Evolutionary conservation across 2,329 filamentous ascomycete species (phyloP), one percentile per base, ranked within the genome.

Genomic region (Magnaporthiopsis incrustans): DNA sequence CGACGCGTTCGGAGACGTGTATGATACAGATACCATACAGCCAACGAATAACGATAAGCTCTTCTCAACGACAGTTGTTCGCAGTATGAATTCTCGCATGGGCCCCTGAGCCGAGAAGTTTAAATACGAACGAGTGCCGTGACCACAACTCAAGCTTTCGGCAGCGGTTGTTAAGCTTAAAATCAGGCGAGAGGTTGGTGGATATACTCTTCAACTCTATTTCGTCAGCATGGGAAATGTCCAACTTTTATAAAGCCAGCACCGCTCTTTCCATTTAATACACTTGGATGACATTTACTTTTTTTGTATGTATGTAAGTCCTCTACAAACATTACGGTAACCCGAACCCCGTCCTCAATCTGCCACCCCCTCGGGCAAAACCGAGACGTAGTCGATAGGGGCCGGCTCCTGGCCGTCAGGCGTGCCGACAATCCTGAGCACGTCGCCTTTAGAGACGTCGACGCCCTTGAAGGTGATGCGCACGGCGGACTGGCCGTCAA

Each of bases 401-500:
- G 88, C 88, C 14, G 79, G 79, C 75, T 90, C 88, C 32, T 77
- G 75, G 0, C 87, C 86, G 72, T 88, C 77, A 0, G 87, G 81
- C 35, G 69, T 76, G 0, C 87, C 86, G 3, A 83, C 78, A 65
- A 89, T 79, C 68, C 77, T 82, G 63, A 89, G 67, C 63, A 72
- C 69, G 67, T 84, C 81, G 0, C 85, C 85, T 64, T 77, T 79
- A 56, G 71, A 69, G 8, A 88, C 74, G 22, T 76, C 69, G 0
- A 89, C 76, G 0, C 72, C 74, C 14, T 73, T 71, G 66, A 89
- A 89, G 0, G 83, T 88, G 56, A 88, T 78, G 5, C 88, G 76
- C 6, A 81, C 84, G 4, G 87, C 87, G 1, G 86, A 85, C 70
- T 89, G 85, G 0, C 85, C 87, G 69, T 91, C 87, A 2, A 89